These are phyloP conservation scores for Fusarium sp. DNA, from an alignment of 2,329 filamentous ascomycete species.

Conservation along the genomic window DNA sequence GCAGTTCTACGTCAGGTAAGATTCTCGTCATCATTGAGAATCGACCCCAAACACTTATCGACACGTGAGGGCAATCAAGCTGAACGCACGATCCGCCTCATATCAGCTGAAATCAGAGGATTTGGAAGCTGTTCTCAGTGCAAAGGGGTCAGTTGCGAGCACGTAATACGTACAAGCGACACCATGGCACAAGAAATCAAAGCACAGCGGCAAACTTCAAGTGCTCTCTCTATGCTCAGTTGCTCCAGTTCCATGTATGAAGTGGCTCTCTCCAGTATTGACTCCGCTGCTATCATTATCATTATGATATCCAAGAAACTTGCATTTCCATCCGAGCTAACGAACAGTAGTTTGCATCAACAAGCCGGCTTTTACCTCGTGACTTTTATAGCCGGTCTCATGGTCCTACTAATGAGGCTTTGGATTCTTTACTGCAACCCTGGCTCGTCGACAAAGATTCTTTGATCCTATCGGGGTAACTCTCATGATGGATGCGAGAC, in stretches of 20 bases:
- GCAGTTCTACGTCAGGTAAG: not conserved
- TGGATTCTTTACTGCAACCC: not conserved
- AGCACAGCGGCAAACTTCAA: not conserved
- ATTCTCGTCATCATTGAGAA: not conserved
- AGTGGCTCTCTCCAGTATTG: slow-evolving; percentile 25
- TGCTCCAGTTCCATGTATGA: slow-evolving; percentile 14
- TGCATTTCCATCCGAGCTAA: slow-evolving; percentile 10
- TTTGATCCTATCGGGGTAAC: not conserved
- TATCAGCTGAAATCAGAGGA: not conserved
- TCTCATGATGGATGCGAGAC: not conserved
- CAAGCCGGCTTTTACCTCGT: not conserved
- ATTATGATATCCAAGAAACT: not conserved
- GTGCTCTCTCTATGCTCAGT: slow-evolving; percentile 18
- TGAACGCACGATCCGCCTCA: not conserved
- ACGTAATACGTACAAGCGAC: not conserved
- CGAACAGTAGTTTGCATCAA: not conserved
- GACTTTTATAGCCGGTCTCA: not conserved
- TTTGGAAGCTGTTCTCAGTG: not conserved
- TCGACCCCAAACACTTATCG: not conserved
- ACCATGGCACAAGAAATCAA: not conserved
- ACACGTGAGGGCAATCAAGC: not conserved
- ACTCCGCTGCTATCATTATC: slow-evolving; percentile 5
- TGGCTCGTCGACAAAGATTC: not conserved
- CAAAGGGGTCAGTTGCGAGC: not conserved
- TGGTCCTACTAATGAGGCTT: not conserved